These are phyloP conservation scores for Sporothrix dimorphospora DNA, from an alignment of 2,329 filamentous ascomycete species.

Conservation along the genomic window DNA sequence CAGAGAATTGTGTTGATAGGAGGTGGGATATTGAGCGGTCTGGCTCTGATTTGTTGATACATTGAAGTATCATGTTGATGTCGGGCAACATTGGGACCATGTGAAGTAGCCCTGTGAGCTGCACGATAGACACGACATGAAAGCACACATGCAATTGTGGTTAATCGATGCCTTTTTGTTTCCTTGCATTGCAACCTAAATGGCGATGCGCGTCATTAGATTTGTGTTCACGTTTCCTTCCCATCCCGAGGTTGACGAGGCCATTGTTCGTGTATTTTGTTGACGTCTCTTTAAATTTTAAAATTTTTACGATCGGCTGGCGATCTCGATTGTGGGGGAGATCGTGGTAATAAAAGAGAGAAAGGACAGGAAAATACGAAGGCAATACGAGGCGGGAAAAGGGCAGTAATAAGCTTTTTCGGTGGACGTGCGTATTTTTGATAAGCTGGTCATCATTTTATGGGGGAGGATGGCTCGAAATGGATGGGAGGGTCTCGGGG, in stretches of 20 bases:
- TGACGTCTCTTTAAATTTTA: neutral
- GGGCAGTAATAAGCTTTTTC: constrained; percentile 9
- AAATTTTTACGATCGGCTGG: neutral
- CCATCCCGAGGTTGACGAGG: neutral
- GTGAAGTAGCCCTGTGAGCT: neutral
- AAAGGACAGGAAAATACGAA: neutral
- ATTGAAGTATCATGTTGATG: neutral
- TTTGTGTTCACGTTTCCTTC: neutral
- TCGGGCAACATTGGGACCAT: neutral
- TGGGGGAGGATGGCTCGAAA: neutral
- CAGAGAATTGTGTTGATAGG: neutral
- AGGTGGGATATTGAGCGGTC: neutral
- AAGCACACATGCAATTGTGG: neutral
- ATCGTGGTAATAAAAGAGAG: no score
- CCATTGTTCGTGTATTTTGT: neutral
- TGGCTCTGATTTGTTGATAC: neutral
- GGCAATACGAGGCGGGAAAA: neutral
- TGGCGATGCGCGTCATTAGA: neutral
- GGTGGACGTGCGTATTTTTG: neutral
- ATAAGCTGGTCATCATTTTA: neutral
- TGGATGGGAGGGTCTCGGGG: neutral
- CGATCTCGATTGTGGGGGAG: constrained; percentile 1
- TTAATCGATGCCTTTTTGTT: neutral
- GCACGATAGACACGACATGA: neutral
- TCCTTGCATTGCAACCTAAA: neutral